These are phyloP conservation scores for Lasiosphaeria ovina DNA, from an alignment of 495 filamentous ascomycete species.

Conservation along the genomic window DNA sequence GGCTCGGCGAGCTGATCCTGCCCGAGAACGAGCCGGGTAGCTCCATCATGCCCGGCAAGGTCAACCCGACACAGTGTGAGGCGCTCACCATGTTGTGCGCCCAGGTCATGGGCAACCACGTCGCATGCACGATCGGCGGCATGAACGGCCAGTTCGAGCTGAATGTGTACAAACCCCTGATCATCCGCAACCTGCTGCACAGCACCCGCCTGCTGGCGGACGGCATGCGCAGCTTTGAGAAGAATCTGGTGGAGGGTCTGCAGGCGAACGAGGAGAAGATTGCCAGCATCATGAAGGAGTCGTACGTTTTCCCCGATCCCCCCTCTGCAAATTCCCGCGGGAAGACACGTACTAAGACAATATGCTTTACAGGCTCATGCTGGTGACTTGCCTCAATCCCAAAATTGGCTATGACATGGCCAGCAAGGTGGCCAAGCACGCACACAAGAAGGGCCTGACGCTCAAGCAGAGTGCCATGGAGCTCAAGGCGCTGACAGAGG, in stretches of 20 bases:
- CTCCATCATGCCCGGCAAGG: constrained; percentile 99
- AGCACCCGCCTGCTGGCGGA: constrained; percentile 82
- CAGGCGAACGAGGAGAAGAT: constrained; percentile 93
- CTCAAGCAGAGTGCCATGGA: constrained; percentile 94
- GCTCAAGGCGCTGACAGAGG: constrained; percentile 81
- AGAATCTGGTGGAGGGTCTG: constrained; percentile 84
- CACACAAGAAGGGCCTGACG: constrained; percentile 95
- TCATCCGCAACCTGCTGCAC: constrained; percentile 94
- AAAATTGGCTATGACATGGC: constrained; percentile 99
- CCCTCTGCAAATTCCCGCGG: not conserved
- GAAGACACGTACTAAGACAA: constrained; percentile 13
- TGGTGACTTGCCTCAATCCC: constrained; percentile 97
- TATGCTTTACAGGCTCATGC: constrained; percentile 69
- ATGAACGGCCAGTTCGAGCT: constrained; percentile 99
- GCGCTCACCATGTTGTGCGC: constrained; percentile 96
- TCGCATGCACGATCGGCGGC: constrained; percentile 84
- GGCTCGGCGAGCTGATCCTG: constrained; percentile 85
- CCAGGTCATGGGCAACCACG: constrained; percentile 97
- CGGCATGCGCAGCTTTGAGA: constrained; percentile 91
- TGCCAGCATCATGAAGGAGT: constrained; percentile 79
- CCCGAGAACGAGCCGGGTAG: constrained; percentile 97
- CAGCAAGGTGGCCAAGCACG: constrained; percentile 97
- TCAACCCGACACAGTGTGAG: constrained; percentile 98
- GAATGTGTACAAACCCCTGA: constrained; percentile 97
- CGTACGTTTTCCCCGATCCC: constrained; percentile 43